Percentiles rank a stretch among this genome's conserved stretches.
Evolutionary conservation across 2,329 filamentous ascomycete genomes (phyloP).

Genomic region (Zymoseptoria passerinii): DNA sequence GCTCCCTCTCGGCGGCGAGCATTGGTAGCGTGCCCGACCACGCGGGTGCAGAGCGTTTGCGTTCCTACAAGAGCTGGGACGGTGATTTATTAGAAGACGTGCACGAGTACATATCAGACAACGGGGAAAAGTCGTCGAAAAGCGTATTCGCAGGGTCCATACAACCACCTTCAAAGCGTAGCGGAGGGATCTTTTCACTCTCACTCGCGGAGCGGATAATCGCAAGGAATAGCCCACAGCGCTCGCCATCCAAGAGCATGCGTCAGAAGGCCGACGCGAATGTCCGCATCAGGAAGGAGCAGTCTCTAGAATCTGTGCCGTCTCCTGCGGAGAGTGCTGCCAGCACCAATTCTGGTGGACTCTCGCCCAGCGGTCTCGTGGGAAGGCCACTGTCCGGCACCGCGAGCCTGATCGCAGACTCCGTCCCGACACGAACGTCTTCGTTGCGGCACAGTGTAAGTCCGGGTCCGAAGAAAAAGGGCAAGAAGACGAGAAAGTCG

Average conservation of each 20-base stretch:
- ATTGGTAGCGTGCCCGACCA: constrained; percentile 3
- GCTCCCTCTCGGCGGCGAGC: constrained; percentile 11
- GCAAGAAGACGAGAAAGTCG: constrained; percentile 20
- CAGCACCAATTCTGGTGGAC: constrained; percentile 7
- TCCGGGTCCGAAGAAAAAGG: constrained; percentile 19
- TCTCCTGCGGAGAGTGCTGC: constrained; percentile 1
- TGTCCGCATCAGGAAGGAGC: background rate
- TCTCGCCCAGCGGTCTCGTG: background rate
- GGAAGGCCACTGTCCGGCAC: background rate
- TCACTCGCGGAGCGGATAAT: background rate
- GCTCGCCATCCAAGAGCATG: constrained; percentile 3
- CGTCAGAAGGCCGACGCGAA: constrained; percentile 13
- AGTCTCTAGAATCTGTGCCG: background rate
- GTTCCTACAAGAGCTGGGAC: background rate
- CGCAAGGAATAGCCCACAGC: background rate
- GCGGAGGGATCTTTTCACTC: background rate
- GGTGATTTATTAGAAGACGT: background rate
- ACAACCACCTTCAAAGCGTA: background rate
- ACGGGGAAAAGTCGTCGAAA: background rate
- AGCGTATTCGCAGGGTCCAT: background rate
- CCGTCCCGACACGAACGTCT: constrained; percentile 29
- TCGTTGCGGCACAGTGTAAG: constrained; percentile 30
- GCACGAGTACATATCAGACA: background rate
- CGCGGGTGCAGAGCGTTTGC: background rate
- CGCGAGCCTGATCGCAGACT: constrained; percentile 25